phyloP scores from a whole-genome alignment of 441 rosid species.

The Pelargonium citronellum region DNA sequence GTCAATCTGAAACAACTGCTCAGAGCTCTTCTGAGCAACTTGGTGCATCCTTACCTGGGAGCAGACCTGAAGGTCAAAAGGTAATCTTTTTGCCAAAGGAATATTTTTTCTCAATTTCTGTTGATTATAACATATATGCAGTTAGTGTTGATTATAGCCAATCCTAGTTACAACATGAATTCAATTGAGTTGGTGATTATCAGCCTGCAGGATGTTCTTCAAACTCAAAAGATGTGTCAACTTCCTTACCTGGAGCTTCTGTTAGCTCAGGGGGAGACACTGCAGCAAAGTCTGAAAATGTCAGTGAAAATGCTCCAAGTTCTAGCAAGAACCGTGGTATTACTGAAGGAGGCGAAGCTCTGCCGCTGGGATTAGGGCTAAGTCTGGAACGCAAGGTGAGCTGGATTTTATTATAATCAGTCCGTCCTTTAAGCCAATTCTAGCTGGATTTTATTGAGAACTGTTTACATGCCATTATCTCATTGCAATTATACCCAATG shows the following conservation, averaged over 20 bases:
- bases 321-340: conserved; percentile 35
- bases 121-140: conserved; percentile 12
- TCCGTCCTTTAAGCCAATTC: not conserved
- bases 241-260: conserved; percentile 22
- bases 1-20: conserved; percentile 23
- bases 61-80: conserved; percentile 31
- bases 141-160: conserved; percentile 10
- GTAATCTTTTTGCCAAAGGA: conserved; percentile 32
- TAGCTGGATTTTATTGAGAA: not conserved
- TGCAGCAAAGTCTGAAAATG: conserved; percentile 31
- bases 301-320: conserved; percentile 30
- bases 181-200: conserved; percentile 21
- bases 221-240: conserved; percentile 29
- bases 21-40: conserved; percentile 31
- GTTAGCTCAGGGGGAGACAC: conserved; percentile 27
- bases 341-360: conserved; percentile 35
- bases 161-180: conserved; percentile 27
- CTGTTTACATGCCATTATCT: not conserved
- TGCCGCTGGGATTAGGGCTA: conserved; percentile 83
- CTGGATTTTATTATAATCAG: not conserved
- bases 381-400: conserved; percentile 77
- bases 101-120: not conserved
- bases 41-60: conserved; percentile 20
- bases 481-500: not conserved
- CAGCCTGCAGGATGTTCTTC: conserved; percentile 24